A percentile compares a stretch with the other conserved stretches of the same genome.
phyloP scores from a whole-genome alignment of 805 yeast species.

The Debaryomyces hansenii region DNA sequence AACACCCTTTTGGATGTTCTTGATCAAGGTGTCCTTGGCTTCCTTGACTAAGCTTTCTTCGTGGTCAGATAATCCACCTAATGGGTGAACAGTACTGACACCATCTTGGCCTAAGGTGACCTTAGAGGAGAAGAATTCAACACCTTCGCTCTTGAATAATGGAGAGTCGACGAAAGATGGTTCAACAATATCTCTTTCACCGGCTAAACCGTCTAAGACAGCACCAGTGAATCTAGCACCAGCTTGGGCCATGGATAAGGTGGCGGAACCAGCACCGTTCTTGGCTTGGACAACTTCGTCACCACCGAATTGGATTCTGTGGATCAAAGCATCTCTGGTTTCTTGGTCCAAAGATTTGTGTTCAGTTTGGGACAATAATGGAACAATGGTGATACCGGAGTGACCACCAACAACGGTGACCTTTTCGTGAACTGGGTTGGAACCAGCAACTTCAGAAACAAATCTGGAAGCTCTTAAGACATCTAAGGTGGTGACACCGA shows the following conservation, averaged over 20 bases:
- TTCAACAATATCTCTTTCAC: constrained; percentile 64
- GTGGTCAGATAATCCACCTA: constrained; percentile 70
- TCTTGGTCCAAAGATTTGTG: constrained; percentile 53
- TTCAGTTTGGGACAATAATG: constrained; percentile 81
- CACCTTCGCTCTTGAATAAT: constrained; percentile 82
- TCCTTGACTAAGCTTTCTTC: constrained; percentile 82
- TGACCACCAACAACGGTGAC: constrained; percentile 96
- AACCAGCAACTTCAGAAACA: constrained; percentile 62
- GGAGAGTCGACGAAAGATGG: constrained; percentile 79
- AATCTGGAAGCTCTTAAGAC: constrained; percentile 87
- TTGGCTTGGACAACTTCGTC: constrained; percentile 94
- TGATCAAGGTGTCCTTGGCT: constrained; percentile 86
- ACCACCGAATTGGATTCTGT: constrained; percentile 95
- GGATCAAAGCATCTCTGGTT: constrained; percentile 53
- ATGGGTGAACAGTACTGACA: constrained; percentile 74
- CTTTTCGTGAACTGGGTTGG: constrained; percentile 74
- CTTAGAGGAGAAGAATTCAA: constrained; percentile 93
- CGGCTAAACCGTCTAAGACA: constrained; percentile 62
- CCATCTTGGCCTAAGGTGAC: constrained; percentile 93
- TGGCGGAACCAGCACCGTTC: constrained; percentile 92
- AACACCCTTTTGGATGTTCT: constrained; percentile 92
- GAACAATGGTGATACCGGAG: constrained; percentile 95
- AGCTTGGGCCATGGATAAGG: constrained; percentile 91
- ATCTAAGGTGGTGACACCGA: constrained; percentile 96
- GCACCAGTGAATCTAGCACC: constrained; percentile 76